Evolutionary conservation across 2,329 filamentous ascomycete genomes (phyloP).

Genomic region (Penicillium sp.): DNA sequence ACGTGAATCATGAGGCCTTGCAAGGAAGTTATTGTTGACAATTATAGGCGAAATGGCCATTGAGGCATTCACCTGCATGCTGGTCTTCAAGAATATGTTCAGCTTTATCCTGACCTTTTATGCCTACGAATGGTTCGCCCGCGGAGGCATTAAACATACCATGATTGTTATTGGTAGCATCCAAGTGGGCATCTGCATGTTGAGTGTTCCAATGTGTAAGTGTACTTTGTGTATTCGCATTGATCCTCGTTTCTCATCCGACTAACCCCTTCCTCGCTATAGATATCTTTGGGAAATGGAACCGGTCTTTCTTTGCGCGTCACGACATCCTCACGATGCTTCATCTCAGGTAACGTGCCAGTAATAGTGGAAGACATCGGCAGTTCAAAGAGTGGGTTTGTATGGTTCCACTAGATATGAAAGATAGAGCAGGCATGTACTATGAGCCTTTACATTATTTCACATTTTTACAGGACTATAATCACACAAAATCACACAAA

Average conservation of each 20-base stretch:
- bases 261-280: neutral
- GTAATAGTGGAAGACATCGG: neutral
- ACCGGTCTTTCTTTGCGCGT: conserved; percentile 71
- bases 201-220: conserved; percentile 79
- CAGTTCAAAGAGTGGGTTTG: neutral
- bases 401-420: neutral
- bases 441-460: neutral
- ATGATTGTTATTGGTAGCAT: conserved; percentile 74
- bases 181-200: conserved; percentile 72
- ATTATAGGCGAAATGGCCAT: conserved; percentile 69
- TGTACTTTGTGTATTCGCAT: conserved; percentile 21
- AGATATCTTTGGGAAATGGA: conserved; percentile 78
- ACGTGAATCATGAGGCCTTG: conserved; percentile 38
- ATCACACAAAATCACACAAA: too few relatives aligned
- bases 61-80: conserved; percentile 83
- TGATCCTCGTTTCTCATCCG: neutral
- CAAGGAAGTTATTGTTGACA: conserved; percentile 9
- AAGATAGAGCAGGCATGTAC: neutral
- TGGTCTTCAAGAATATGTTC: conserved; percentile 95
- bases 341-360: conserved; percentile 27
- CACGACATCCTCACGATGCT: conserved; percentile 64
- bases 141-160: conserved; percentile 54
- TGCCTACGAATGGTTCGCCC: conserved; percentile 78
- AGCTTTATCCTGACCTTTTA: conserved; percentile 80
- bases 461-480: neutral